Percentiles rank a stretch among this genome's conserved stretches.
Conservation (phyloP, 441 rosid species). For the Gossypium gossypioides region DNA sequence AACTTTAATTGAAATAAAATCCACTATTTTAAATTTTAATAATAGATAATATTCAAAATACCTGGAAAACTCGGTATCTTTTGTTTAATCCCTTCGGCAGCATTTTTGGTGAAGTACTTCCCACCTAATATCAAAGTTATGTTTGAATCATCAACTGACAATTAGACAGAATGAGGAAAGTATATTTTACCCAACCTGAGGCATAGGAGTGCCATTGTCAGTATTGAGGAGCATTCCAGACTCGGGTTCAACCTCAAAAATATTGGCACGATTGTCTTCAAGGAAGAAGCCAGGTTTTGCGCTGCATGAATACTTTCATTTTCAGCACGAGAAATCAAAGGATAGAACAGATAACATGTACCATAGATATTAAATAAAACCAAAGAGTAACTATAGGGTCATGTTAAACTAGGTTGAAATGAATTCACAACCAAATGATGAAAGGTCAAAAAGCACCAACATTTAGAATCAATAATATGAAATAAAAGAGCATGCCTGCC, state of each 20-base stretch:
- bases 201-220: constrained; percentile 88
- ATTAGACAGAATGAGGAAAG: not conserved
- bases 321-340: constrained; percentile 14
- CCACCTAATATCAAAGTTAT: constrained; percentile 38
- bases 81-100: constrained; percentile 30
- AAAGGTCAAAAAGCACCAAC: not conserved
- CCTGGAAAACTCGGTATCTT: constrained; percentile 69
- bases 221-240: constrained; percentile 88
- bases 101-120: constrained; percentile 38
- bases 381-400: not conserved
- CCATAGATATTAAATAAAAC: not conserved
- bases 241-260: constrained; percentile 82
- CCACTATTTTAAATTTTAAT: not conserved
- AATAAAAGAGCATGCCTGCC: constrained; percentile 55
- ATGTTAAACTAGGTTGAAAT: constrained; percentile 3
- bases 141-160: not conserved
- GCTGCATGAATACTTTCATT: constrained; percentile 28
- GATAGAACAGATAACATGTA: not conserved
- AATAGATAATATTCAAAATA: constrained; percentile 13
- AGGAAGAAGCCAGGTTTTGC: constrained; percentile 95
- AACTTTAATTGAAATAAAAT: not conserved
- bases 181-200: constrained; percentile 49
- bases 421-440: not conserved
- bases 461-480: not conserved
- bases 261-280: constrained; percentile 74